phyloP scores from a whole-genome alignment of 1,284 basidiomycete genomes.

The Ceratobasidium sp. region DNA sequence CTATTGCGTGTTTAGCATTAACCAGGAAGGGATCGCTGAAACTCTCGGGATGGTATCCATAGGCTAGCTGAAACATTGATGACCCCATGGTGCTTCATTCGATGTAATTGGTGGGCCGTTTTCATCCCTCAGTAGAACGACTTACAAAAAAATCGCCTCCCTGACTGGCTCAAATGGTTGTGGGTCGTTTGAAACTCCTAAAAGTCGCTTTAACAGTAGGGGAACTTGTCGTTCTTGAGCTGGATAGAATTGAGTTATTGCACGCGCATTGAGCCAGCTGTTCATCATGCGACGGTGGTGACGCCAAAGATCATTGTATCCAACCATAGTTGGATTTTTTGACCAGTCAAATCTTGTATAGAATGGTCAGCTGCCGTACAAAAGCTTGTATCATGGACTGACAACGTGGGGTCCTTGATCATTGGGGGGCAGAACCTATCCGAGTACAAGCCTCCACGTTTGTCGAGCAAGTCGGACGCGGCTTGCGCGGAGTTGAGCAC shows the following conservation, averaged over 20 bases:
- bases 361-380: not conserved
- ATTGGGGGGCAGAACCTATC: not conserved
- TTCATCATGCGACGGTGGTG: conserved; percentile 27
- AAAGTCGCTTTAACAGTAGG: not conserved
- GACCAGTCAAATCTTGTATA: not conserved
- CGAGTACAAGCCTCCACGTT: no score
- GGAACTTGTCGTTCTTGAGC: conserved; percentile 1
- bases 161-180: not conserved
- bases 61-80: not conserved
- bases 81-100: not conserved
- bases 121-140: not conserved
- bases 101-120: not conserved
- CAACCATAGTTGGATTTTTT: not conserved
- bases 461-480: no score
- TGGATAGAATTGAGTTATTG: not conserved
- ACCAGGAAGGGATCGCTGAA: conserved; percentile 8
- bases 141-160: not conserved
- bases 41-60: conserved; percentile 8
- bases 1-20: not conserved
- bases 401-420: not conserved
- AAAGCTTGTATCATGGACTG: not conserved
- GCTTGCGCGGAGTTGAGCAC: no score
- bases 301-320: not conserved
- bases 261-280: conserved; percentile 18
- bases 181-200: not conserved